These are phyloP conservation scores for Aspergillus heteromorphus DNA, from an alignment of 495 filamentous ascomycete species.

Conservation along the genomic window DNA sequence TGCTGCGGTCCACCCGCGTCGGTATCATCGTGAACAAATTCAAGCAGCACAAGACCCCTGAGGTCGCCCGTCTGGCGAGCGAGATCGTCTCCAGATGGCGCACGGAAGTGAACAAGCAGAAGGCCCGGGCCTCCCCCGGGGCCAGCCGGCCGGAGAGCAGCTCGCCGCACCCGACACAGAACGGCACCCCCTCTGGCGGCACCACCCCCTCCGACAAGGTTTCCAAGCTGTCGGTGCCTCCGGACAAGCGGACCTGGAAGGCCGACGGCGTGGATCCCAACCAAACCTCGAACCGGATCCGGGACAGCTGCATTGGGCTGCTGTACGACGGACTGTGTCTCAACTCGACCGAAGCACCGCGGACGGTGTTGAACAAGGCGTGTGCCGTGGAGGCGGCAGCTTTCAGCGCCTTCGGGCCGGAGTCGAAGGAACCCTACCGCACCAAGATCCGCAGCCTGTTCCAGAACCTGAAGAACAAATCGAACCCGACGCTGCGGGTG, in stretches of 20 bases:
- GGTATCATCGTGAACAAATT: slow-evolving; percentile 84
- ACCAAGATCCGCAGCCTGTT: slow-evolving; percentile 84
- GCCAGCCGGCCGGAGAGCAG: slow-evolving; percentile 37
- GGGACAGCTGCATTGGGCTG: slow-evolving; percentile 81
- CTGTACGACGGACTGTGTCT: slow-evolving; percentile 69
- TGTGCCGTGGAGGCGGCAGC: slow-evolving; percentile 69
- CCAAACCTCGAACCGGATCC: slow-evolving; percentile 58
- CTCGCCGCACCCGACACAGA: slow-evolving; percentile 34
- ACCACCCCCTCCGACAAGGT: slow-evolving; percentile 42
- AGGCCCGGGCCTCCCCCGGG: slow-evolving; percentile 47
- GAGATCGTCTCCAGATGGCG: slow-evolving; percentile 89
- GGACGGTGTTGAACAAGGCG: slow-evolving; percentile 60
- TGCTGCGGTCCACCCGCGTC: slow-evolving; percentile 78
- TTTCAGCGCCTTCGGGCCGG: slow-evolving; percentile 56
- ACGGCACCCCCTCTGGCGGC: slow-evolving; percentile 34
- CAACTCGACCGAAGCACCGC: slow-evolving; percentile 38
- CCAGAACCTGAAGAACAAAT: slow-evolving; percentile 89
- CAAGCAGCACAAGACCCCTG: slow-evolving; percentile 65
- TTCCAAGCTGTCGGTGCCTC: slow-evolving; percentile 63
- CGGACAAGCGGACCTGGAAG: slow-evolving; percentile 72
- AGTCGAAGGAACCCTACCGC: slow-evolving; percentile 67
- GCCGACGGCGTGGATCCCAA: slow-evolving; percentile 71
- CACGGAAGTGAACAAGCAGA: slow-evolving; percentile 69
- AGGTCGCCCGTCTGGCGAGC: slow-evolving; percentile 65
- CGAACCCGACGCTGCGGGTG: slow-evolving; percentile 67